Percentiles rank a stretch among this genome's conserved stretches.
These are phyloP conservation scores for Ichthyophthirius multifiliis DNA, from an alignment of 169 alveolate species.

Conservation along the genomic window DNA sequence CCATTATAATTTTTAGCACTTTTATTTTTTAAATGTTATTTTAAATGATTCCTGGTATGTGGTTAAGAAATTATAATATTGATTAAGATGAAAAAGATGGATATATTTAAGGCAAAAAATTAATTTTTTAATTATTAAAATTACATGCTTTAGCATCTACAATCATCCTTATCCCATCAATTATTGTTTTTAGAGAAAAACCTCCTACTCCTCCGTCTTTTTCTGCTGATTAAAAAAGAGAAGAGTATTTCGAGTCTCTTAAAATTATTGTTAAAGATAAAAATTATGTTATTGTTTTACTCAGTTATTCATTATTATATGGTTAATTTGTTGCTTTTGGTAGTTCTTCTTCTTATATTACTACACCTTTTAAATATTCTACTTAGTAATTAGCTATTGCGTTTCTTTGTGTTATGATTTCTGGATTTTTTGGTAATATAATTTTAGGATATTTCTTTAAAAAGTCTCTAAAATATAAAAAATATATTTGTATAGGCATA, in stretches of 20 bases:
- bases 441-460: not conserved
- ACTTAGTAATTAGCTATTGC: not conserved
- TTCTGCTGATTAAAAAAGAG: not conserved
- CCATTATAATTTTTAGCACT: not conserved
- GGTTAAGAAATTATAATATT: not conserved
- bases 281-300: not conserved
- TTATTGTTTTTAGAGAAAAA: not conserved
- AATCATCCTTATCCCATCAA: not conserved
- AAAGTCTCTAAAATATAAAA: not conserved
- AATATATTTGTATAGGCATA: not conserved
- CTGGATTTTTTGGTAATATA: not conserved
- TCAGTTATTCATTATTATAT: not conserved
- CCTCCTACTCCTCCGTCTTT: slow-evolving; percentile 26
- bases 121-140: not conserved
- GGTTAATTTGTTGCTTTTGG: slow-evolving; percentile 1
- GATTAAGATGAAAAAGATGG: not conserved
- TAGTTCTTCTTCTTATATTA: not conserved
- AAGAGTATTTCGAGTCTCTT: not conserved
- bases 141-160: not conserved
- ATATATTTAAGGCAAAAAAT: not conserved
- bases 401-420: not conserved
- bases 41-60: not conserved
- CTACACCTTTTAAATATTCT: not conserved
- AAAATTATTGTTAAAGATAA: not conserved
- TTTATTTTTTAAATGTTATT: not conserved